A percentile compares a stretch with the other conserved stretches of the same genome.
Conservation (phyloP, 371 early-diverging fungal species). For the Syncephalastrum contaminatum region DNA sequence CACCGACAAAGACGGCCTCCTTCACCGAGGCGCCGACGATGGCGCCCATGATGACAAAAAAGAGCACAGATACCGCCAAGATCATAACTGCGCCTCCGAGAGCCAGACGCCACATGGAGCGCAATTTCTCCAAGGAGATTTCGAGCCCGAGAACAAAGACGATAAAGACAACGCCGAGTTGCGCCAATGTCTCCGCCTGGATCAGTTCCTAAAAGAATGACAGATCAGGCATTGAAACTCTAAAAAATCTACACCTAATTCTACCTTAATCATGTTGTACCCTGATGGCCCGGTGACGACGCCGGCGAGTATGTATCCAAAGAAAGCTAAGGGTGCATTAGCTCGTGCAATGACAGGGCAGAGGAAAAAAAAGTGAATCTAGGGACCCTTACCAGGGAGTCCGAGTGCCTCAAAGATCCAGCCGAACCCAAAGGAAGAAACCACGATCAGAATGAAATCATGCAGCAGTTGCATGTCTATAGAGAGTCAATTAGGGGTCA, state of each 20-base stretch:
- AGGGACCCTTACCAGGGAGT: slow-evolving; percentile 40
- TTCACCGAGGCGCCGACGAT: slow-evolving; percentile 38
- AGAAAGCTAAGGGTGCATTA: slow-evolving; percentile 38
- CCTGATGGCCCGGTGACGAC: slow-evolving; percentile 52
- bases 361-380: slow-evolving; percentile 9
- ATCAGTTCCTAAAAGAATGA: slow-evolving; percentile 37
- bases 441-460: slow-evolving; percentile 54
- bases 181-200: slow-evolving; percentile 56
- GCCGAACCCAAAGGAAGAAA: slow-evolving; percentile 46
- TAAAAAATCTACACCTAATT: background rate
- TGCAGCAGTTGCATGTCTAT: slow-evolving; percentile 53
- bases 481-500: background rate
- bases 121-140: slow-evolving; percentile 54
- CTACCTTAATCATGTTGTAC: slow-evolving; percentile 51
- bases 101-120: slow-evolving; percentile 54
- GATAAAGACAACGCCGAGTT: slow-evolving; percentile 59
- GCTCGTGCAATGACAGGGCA: background rate
- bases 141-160: slow-evolving; percentile 65
- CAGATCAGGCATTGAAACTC: background rate
- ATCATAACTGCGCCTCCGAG: slow-evolving; percentile 51
- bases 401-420: slow-evolving; percentile 47
- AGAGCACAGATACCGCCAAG: slow-evolving; percentile 38
- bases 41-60: slow-evolving; percentile 38
- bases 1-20: slow-evolving; percentile 55
- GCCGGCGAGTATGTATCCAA: slow-evolving; percentile 67